Evolutionary conservation across 1,284 basidiomycete species (phyloP).

Genomic region (Leccinum pachyderme): DNA sequence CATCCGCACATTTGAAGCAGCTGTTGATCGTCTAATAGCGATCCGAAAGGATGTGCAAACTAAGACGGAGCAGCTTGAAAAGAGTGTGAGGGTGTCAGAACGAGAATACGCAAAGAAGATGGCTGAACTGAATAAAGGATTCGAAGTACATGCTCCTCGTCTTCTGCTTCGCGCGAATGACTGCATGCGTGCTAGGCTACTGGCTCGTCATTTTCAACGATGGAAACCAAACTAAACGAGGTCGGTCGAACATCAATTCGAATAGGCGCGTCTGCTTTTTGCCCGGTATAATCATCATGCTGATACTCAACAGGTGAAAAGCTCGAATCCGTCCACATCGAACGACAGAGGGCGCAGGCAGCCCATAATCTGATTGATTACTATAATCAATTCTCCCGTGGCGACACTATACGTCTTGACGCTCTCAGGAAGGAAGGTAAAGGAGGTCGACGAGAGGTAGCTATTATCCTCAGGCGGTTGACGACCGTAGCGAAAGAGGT

Average conservation of each 20-base stretch:
- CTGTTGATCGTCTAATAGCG: conserved; percentile 83
- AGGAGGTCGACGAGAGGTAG: conserved; percentile 86
- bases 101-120: conserved; percentile 94
- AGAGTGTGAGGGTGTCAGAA: conserved; percentile 87
- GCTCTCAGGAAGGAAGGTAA: conserved; percentile 82
- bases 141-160: conserved; percentile 62
- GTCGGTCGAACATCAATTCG: conserved; percentile 94
- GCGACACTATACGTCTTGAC: conserved; percentile 79
- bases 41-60: conserved; percentile 86
- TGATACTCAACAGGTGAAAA: conserved; percentile 71
- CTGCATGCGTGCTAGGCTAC: conserved; percentile 55
- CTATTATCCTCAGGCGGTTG: conserved; percentile 85
- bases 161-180: conserved; percentile 3
- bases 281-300: conserved; percentile 8
- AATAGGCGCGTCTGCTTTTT: conserved; percentile 61
- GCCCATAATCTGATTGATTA: conserved; percentile 94
- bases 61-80: conserved; percentile 89
- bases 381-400: conserved; percentile 90
- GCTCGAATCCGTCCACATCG: conserved; percentile 91
- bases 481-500: conserved; percentile 91
- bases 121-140: conserved; percentile 87
- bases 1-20: conserved; percentile 87
- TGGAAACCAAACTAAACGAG: conserved; percentile 89
- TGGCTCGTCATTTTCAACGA: conserved; percentile 77
- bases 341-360: conserved; percentile 90